These are phyloP conservation scores for Zychaea mexicana DNA, from an alignment of 371 early-diverging fungal species.

Conservation along the genomic window DNA sequence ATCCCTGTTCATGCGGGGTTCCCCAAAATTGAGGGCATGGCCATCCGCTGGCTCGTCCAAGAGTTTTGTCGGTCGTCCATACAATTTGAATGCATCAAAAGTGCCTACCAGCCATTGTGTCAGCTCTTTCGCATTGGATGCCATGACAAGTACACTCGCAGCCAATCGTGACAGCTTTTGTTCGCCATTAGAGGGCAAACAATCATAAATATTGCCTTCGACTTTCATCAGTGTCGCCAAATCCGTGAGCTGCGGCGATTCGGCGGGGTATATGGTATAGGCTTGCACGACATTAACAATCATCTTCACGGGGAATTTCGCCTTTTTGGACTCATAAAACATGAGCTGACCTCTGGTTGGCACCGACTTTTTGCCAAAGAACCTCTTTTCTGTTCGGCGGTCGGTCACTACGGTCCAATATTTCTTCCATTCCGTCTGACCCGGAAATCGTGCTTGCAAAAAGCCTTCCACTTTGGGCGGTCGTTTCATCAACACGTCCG, in stretches of 20 bases:
- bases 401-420: conserved; percentile 64
- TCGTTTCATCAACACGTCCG: conserved; percentile 6
- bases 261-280: conserved; percentile 78
- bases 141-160: conserved; percentile 42
- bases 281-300: conserved; percentile 65
- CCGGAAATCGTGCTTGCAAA: conserved; percentile 65
- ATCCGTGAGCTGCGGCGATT: conserved; percentile 44
- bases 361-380: conserved; percentile 56
- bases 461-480: conserved; percentile 46
- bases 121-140: conserved; percentile 43
- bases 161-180: conserved; percentile 17
- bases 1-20: not conserved
- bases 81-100: conserved; percentile 54
- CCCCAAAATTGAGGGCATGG: conserved; percentile 42
- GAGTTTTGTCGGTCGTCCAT: conserved; percentile 47
- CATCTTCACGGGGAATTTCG: conserved; percentile 59
- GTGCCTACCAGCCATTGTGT: conserved; percentile 46
- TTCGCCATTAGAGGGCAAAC: conserved; percentile 21
- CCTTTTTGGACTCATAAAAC: conserved; percentile 61
- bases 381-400: conserved; percentile 53
- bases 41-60: conserved; percentile 30
- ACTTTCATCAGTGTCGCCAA: conserved; percentile 45
- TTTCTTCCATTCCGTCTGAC: conserved; percentile 67
- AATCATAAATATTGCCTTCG: conserved; percentile 29
- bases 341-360: conserved; percentile 55